Conservation (phyloP, 2,329 filamentous ascomycete species). For the Juglanconis oblonga region DNA sequence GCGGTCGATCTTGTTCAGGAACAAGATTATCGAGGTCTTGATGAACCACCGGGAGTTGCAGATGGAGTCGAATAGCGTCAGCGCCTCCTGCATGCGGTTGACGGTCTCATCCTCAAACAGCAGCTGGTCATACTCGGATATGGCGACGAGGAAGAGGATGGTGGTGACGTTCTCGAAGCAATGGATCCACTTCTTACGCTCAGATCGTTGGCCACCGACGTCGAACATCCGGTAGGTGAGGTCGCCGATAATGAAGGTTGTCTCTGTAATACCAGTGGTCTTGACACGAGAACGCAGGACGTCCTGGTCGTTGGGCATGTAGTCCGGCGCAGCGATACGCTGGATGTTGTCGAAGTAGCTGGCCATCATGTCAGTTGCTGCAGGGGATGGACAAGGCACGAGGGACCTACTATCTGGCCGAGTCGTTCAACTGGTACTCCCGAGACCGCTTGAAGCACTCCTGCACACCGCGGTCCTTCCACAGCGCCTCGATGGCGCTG, state of each 20-base stretch:
- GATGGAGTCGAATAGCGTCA: slow-evolving; percentile 84
- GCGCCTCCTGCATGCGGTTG: slow-evolving; percentile 89
- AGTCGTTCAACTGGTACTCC: slow-evolving; percentile 96
- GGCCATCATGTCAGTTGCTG: slow-evolving; percentile 31
- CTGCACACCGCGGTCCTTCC: slow-evolving; percentile 90
- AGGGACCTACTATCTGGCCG: slow-evolving; percentile 80
- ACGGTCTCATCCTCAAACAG: slow-evolving; percentile 95
- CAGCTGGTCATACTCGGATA: slow-evolving; percentile 94
- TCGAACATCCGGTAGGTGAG: slow-evolving; percentile 97
- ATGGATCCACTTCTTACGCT: slow-evolving; percentile 99
- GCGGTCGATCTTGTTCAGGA: slow-evolving; percentile 87
- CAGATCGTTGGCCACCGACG: slow-evolving; percentile 90
- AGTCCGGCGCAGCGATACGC: slow-evolving; percentile 85
- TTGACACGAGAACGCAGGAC: slow-evolving; percentile 94
- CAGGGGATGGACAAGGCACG: not conserved
- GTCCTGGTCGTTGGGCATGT: slow-evolving; percentile 93
- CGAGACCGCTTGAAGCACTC: slow-evolving; percentile 93
- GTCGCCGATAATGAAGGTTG: slow-evolving; percentile 91
- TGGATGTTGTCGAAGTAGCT: slow-evolving; percentile 97
- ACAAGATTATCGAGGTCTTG: slow-evolving; percentile 83
- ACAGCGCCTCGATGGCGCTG: slow-evolving; percentile 85
- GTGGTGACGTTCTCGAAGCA: slow-evolving; percentile 98
- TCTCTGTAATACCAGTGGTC: slow-evolving; percentile 96
- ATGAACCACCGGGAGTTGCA: slow-evolving; percentile 90
- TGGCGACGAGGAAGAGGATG: slow-evolving; percentile 93